Conservation (phyloP, 345 rosid genomes). For the Pugionium dolabratum region DNA sequence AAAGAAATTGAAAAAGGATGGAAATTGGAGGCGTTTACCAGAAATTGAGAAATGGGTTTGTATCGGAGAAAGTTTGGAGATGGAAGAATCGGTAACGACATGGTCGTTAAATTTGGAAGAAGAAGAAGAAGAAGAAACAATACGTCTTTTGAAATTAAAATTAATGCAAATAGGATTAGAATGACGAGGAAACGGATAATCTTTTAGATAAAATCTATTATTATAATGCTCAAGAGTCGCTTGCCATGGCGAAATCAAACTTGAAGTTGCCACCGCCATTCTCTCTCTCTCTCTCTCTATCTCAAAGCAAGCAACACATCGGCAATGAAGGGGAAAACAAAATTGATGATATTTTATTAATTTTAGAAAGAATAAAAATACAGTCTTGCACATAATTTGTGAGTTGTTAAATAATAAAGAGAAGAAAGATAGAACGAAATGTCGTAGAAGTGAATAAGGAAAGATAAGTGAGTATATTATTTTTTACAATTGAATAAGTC, state of each 20-base stretch:
- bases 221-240: slow-evolving; percentile 38
- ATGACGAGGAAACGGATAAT: slow-evolving; percentile 32
- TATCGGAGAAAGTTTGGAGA: slow-evolving; percentile 38
- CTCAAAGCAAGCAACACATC: no score
- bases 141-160: slow-evolving; percentile 37
- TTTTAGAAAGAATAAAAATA: no score
- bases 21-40: slow-evolving; percentile 38
- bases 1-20: neutral
- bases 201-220: slow-evolving; percentile 25
- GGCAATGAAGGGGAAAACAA: no score
- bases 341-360: no score
- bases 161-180: no score
- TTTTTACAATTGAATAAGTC: no score
- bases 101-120: slow-evolving; percentile 31
- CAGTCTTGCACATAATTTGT: no score
- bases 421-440: no score
- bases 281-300: slow-evolving; percentile 4
- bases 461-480: no score
- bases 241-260: slow-evolving; percentile 47
- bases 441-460: no score
- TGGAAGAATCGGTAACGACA: slow-evolving; percentile 24
- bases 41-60: slow-evolving; percentile 45
- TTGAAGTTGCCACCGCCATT: slow-evolving; percentile 52
- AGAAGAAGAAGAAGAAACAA: slow-evolving; percentile 24
- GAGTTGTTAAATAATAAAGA: no score